Evolutionary conservation across 768 basidiomycete species (phyloP).

Genomic region (Suillus hirtellus): DNA sequence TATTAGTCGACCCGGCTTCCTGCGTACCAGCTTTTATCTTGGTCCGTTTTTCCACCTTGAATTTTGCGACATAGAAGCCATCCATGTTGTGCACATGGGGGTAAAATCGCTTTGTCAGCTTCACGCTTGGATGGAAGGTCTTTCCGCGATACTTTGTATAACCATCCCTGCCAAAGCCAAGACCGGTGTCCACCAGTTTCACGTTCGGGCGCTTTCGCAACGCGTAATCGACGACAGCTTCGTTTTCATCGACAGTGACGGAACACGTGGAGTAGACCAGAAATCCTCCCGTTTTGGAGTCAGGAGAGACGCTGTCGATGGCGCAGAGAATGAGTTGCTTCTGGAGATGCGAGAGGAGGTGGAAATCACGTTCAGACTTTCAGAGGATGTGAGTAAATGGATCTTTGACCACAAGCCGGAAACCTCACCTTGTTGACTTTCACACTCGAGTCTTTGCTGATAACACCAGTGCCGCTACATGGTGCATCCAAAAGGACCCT

Average conservation of each 20-base stretch:
- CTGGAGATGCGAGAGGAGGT: constrained; percentile 93
- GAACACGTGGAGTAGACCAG: constrained; percentile 99
- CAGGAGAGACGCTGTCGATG: constrained; percentile 90
- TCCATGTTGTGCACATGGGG: constrained; percentile 99
- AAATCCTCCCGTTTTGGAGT: constrained; percentile 89
- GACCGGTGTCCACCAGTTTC: constrained; percentile 87
- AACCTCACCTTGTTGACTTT: constrained; percentile 92
- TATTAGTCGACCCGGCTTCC: constrained; percentile 23
- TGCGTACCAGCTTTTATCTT: constrained; percentile 44
- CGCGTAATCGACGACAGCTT: constrained; percentile 97
- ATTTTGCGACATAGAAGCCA: constrained; percentile 98
- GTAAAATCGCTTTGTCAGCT: constrained; percentile 86
- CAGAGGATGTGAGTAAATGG: constrained; percentile 11
- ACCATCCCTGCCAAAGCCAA: constrained; percentile 92
- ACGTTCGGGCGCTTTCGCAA: constrained; percentile 91
- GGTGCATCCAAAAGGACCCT: constrained; percentile 96
- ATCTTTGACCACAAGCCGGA: constrained; percentile 8
- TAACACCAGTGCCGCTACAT: constrained; percentile 97
- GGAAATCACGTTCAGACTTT: constrained; percentile 93
- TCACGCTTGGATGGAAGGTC: constrained; percentile 76
- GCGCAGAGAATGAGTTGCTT: constrained; percentile 98
- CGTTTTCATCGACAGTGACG: constrained; percentile 97
- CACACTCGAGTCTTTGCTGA: constrained; percentile 95
- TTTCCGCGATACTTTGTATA: constrained; percentile 91
- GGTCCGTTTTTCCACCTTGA: constrained; percentile 84